phyloP scores from a whole-genome alignment of 208 protist genomes.

The Crithidia sp. region DNA sequence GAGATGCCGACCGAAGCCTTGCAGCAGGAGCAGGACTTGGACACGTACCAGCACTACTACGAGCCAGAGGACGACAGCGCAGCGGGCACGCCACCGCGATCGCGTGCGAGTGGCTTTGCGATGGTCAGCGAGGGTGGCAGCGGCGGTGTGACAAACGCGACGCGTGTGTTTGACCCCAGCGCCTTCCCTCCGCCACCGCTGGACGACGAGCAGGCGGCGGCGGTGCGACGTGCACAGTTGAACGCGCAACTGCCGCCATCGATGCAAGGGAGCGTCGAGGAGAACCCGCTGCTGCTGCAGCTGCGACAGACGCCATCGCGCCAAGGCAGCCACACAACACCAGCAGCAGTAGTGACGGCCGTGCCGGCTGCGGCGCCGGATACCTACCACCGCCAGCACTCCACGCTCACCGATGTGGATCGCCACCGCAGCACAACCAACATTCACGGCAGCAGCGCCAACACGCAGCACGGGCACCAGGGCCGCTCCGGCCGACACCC shows the following conservation, averaged over 20 bases:
- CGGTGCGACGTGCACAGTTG: conserved; percentile 5
- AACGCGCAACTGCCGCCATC: conserved; percentile 18
- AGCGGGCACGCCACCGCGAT: neutral
- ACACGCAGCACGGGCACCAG: neutral
- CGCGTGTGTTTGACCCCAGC: conserved; percentile 30
- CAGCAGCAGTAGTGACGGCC: neutral
- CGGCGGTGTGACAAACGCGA: conserved; percentile 28
- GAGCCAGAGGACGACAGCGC: conserved; percentile 2
- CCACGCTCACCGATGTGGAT: neutral
- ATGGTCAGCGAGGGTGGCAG: neutral
- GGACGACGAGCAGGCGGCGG: conserved; percentile 11
- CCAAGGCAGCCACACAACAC: no score
- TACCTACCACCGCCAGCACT: neutral
- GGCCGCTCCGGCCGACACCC: conserved; percentile 12
- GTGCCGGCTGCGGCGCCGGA: neutral
- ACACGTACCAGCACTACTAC: neutral
- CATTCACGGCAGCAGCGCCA: neutral
- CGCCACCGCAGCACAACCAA: neutral
- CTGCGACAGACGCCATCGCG: neutral
- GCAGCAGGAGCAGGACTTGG: conserved; percentile 7
- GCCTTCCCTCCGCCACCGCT: conserved; percentile 18
- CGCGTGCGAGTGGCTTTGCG: neutral
- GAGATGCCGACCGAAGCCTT: neutral
- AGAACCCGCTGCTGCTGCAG: neutral
- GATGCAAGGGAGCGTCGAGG: conserved; percentile 3